A percentile compares a stretch with the other conserved stretches of the same genome.
These are phyloP conservation scores for Chaetoceros tenuissimus DNA, from an alignment of 108 stramenopile species.

Conservation along the genomic window DNA sequence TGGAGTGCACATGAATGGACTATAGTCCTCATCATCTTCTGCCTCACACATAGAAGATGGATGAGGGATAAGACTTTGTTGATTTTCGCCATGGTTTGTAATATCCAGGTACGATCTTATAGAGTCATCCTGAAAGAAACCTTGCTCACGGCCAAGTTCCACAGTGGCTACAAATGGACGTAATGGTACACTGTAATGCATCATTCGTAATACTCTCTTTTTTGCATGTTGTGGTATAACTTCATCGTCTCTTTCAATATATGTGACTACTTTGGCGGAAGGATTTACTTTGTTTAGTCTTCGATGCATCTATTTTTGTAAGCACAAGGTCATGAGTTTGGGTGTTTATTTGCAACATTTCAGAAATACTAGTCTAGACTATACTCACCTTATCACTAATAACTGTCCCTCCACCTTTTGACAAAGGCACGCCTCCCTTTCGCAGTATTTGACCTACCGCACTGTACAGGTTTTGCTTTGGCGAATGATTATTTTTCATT, in stretches of 20 bases:
- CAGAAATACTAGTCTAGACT: no score
- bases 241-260: constrained; percentile 60
- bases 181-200: constrained; percentile 80
- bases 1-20: constrained; percentile 93
- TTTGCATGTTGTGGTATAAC: constrained; percentile 45
- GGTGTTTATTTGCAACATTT: no score
- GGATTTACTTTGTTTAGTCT: constrained; percentile 63
- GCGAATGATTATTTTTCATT: constrained; percentile 16
- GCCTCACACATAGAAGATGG: constrained; percentile 5
- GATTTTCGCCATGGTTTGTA: not conserved
- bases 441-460: constrained; percentile 5
- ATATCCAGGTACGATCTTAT: no score
- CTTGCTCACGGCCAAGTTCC: constrained; percentile 13
- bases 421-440: constrained; percentile 9
- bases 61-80: not conserved
- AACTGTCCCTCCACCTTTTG: no score
- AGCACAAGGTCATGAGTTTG: no score
- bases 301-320: constrained; percentile 4
- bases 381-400: not conserved
- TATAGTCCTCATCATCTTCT: constrained; percentile 12
- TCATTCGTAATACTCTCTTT: constrained; percentile 72
- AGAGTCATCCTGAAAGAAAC: not conserved
- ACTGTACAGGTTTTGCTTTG: constrained; percentile 5
- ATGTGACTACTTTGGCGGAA: constrained; percentile 58
- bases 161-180: constrained; percentile 84